phyloP scores from a whole-genome alignment of 1,139 yeast genomes.

The Pichia sp. region DNA sequence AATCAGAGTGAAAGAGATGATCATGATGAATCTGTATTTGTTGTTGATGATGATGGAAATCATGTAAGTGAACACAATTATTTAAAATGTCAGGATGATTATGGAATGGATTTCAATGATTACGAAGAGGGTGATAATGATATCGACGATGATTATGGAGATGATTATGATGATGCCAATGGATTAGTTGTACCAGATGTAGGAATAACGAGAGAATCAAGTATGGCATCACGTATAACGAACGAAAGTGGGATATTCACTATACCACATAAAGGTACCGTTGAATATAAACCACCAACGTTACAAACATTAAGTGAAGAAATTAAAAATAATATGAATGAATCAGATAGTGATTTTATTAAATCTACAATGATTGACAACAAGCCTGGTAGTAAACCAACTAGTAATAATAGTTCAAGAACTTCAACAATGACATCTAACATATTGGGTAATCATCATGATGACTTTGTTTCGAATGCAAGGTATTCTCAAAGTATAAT shows the following conservation, averaged over 20 bases:
- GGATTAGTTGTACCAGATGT: slow-evolving; percentile 12
- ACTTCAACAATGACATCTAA: slow-evolving; percentile 1
- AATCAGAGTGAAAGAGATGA: neutral
- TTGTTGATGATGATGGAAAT: slow-evolving; percentile 7
- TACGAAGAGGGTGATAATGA: neutral
- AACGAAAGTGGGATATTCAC: slow-evolving; percentile 14
- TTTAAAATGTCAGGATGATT: neutral
- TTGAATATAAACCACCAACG: slow-evolving; percentile 6
- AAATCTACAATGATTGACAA: neutral
- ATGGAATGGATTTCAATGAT: slow-evolving; percentile 10
- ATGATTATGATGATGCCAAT: slow-evolving; percentile 6
- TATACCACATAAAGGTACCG: slow-evolving; percentile 4
- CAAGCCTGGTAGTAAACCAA: neutral
- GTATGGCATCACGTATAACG: slow-evolving; percentile 14
- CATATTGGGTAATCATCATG: slow-evolving; percentile 6
- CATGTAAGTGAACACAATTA: neutral
- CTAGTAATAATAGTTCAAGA: slow-evolving; percentile 5
- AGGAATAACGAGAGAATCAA: slow-evolving; percentile 14
- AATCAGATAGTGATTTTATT: slow-evolving; percentile 4
- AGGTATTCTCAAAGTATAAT: slow-evolving; percentile 13
- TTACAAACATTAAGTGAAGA: slow-evolving; percentile 10
- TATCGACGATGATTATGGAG: slow-evolving; percentile 15
- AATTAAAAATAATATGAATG: neutral
- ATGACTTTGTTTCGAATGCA: slow-evolving; percentile 12
- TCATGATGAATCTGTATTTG: slow-evolving; percentile 3